Percentiles rank a stretch among this genome's conserved stretches.
These are phyloP conservation scores for Rhizopogon vesiculosus DNA, from an alignment of 768 basidiomycete species.

Conservation along the genomic window DNA sequence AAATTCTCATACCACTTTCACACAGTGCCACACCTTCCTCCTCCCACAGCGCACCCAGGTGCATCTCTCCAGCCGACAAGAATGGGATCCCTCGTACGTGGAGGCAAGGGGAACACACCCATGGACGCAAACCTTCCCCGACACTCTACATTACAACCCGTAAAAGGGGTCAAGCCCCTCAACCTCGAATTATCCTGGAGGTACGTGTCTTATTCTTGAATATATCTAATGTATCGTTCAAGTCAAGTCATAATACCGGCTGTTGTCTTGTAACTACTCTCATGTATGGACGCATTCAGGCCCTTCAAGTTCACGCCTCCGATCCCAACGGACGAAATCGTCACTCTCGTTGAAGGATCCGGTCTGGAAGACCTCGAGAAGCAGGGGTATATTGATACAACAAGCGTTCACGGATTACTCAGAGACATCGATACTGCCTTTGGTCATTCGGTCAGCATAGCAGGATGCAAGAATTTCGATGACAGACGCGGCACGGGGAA, in stretches of 20 bases:
- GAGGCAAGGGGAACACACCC: background rate
- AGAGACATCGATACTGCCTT: background rate
- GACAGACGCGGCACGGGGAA: constrained; percentile 15
- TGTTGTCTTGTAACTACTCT: background rate
- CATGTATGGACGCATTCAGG: constrained; percentile 18
- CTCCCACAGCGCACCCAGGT: constrained; percentile 44
- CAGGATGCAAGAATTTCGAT: background rate
- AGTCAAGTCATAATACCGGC: background rate
- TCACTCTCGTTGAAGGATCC: constrained; percentile 13
- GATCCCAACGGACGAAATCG: constrained; percentile 29
- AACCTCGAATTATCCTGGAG: constrained; percentile 64
- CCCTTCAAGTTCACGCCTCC: constrained; percentile 42
- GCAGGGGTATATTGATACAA: constrained; percentile 1
- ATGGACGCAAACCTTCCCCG: background rate
- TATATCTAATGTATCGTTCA: background rate
- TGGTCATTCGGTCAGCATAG: background rate
- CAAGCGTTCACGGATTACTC: background rate
- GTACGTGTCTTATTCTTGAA: constrained; percentile 31
- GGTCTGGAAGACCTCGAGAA: constrained; percentile 9
- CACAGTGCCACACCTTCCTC: constrained; percentile 51
- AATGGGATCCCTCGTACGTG: constrained; percentile 7
- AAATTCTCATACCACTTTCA: background rate
- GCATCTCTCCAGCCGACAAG: constrained; percentile 28
- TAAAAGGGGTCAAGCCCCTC: constrained; percentile 55
- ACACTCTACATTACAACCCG: constrained; percentile 39